These are phyloP conservation scores for Aspergillus jensenii DNA, from an alignment of 2,329 filamentous ascomycete genomes.

Conservation along the genomic window DNA sequence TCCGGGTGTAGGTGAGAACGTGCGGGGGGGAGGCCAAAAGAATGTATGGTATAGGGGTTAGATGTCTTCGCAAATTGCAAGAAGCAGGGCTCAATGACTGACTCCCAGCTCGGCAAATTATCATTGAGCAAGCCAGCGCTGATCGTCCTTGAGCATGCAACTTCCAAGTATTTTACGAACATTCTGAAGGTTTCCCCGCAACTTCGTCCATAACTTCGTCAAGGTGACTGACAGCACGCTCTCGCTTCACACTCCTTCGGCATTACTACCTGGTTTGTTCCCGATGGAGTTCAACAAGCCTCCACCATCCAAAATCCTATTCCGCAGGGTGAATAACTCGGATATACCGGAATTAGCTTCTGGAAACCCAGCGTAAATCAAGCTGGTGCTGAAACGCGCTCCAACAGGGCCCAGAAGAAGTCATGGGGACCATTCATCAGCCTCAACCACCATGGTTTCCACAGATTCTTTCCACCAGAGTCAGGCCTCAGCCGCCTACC, in stretches of 20 bases:
- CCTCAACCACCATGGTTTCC: background rate
- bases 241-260: background rate
- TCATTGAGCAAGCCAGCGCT: background rate
- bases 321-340: background rate
- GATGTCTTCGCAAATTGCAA: background rate
- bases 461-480: background rate
- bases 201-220: background rate
- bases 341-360: background rate
- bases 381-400: background rate
- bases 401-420: background rate
- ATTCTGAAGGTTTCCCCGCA: background rate
- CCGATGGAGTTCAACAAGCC: background rate
- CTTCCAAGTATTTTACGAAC: background rate
- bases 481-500: background rate
- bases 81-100: background rate
- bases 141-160: background rate
- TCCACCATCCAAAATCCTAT: background rate
- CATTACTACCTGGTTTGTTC: background rate
- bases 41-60: background rate
- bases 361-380: background rate
- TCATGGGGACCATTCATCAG: background rate
- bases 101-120: background rate
- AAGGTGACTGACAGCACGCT: background rate
- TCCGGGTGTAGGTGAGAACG: slow-evolving; percentile 8
- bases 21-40: slow-evolving; percentile 5